phyloP scores from a whole-genome alignment of 305 asterid genomes.

The Solanum aculeatissimum region DNA sequence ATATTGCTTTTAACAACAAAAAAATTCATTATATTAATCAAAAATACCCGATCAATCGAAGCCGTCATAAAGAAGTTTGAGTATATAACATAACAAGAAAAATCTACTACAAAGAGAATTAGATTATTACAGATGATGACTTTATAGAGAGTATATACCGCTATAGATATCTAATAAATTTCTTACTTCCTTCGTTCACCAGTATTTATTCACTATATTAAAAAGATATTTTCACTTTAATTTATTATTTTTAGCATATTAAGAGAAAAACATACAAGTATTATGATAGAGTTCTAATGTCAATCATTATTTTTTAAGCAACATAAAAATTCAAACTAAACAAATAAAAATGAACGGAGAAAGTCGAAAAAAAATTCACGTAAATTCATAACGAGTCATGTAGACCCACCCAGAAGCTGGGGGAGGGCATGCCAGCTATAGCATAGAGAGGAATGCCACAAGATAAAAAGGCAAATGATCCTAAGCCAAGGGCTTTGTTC shows the following conservation, averaged over 20 bases:
- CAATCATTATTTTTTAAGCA: too few species aligned
- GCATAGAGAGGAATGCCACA: not conserved
- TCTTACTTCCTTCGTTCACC: not conserved
- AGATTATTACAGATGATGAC: not conserved
- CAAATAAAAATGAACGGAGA: too few species aligned
- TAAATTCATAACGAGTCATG: not conserved
- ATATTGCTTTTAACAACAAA: not conserved
- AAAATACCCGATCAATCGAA: not conserved
- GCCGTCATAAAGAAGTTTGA: not conserved
- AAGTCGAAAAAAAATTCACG: not conserved
- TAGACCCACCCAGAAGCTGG: not conserved
- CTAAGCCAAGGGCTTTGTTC: not conserved
- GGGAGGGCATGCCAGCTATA: not conserved
- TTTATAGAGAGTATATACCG: too few species aligned
- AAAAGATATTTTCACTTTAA: too few species aligned
- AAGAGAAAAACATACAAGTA: too few species aligned
- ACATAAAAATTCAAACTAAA: too few species aligned
- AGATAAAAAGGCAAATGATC: not conserved
- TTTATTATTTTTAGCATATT: too few species aligned
- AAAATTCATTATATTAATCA: not conserved
- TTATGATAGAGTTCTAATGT: too few species aligned
- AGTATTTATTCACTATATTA: too few species aligned
- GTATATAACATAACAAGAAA: not conserved
- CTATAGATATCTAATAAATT: too few species aligned
- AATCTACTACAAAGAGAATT: not conserved